Evolutionary conservation across 768 basidiomycete genomes (phyloP).

Genomic region (Gymnopilus dilepis): DNA sequence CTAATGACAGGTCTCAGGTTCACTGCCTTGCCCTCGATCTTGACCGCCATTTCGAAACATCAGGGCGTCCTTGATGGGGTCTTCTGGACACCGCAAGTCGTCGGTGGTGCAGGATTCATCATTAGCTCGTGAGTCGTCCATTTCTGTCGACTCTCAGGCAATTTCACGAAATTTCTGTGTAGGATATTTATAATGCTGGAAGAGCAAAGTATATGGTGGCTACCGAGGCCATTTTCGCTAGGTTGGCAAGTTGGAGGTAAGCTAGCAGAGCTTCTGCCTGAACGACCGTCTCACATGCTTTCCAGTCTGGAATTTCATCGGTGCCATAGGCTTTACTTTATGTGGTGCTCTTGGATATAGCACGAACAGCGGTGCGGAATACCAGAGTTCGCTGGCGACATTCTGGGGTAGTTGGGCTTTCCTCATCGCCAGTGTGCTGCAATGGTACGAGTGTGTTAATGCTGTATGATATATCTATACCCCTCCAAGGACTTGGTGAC

Average conservation of each 20-base stretch:
- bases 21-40: slow-evolving; percentile 41
- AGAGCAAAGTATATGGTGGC: slow-evolving; percentile 58
- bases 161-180: neutral
- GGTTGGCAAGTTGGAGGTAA: slow-evolving; percentile 60
- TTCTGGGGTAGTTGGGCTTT: slow-evolving; percentile 73
- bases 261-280: slow-evolving; percentile 3
- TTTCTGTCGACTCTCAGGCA: neutral
- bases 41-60: slow-evolving; percentile 31
- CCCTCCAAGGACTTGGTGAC: slow-evolving; percentile 11
- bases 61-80: slow-evolving; percentile 46
- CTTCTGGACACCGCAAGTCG: slow-evolving; percentile 66
- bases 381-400: slow-evolving; percentile 58
- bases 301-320: slow-evolving; percentile 68
- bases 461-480: slow-evolving; percentile 36
- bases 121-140: slow-evolving; percentile 44
- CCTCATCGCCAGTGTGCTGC: slow-evolving; percentile 60
- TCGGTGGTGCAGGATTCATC: slow-evolving; percentile 65
- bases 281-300: neutral
- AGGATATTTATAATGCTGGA: slow-evolving; percentile 55
- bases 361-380: slow-evolving; percentile 43
- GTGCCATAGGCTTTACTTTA: slow-evolving; percentile 60
- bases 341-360: slow-evolving; percentile 62
- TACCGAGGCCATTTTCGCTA: slow-evolving; percentile 44
- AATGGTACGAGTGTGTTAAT: slow-evolving; percentile 59
- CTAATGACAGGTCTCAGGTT: slow-evolving; percentile 26